phyloP scores from a whole-genome alignment of 1,284 basidiomycete genomes.

The Meripilus lineatus region DNA sequence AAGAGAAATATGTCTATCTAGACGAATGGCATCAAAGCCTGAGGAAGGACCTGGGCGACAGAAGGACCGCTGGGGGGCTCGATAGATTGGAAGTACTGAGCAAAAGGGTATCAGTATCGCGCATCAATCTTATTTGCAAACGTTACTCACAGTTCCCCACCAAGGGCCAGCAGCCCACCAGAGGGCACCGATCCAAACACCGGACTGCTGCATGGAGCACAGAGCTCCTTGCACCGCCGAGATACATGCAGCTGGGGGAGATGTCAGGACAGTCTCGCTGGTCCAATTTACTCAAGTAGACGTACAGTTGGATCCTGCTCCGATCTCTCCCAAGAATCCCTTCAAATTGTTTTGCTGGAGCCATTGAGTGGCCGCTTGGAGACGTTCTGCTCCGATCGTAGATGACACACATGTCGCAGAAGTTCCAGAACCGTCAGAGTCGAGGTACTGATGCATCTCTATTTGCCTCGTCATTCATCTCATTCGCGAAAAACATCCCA shows the following conservation, averaged over 20 bases:
- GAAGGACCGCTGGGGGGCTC: slow-evolving; percentile 56
- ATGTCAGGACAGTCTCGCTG: slow-evolving; percentile 7
- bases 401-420: slow-evolving; percentile 48
- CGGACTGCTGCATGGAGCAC: slow-evolving; percentile 53
- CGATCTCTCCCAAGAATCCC: slow-evolving; percentile 63
- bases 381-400: slow-evolving; percentile 54
- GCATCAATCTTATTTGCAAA: background rate
- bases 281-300: slow-evolving; percentile 6
- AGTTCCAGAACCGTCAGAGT: slow-evolving; percentile 60
- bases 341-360: slow-evolving; percentile 54
- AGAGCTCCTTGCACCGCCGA: slow-evolving; percentile 51
- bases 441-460: slow-evolving; percentile 72
- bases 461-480: slow-evolving; percentile 2
- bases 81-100: slow-evolving; percentile 57
- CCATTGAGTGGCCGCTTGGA: slow-evolving; percentile 53
- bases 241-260: slow-evolving; percentile 33
- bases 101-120: slow-evolving; percentile 2
- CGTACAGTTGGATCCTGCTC: slow-evolving; percentile 49
- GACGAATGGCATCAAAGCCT: slow-evolving; percentile 52
- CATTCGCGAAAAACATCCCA: slow-evolving; percentile 1
- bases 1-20: too few species aligned
- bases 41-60: slow-evolving; percentile 47
- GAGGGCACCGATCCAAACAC: slow-evolving; percentile 52
- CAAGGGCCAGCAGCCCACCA: slow-evolving; percentile 63
- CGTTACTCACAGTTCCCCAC: slow-evolving; percentile 49